Percentiles rank a stretch among this genome's conserved stretches.
These are phyloP conservation scores for Cutaneotrichosporon daszewskae DNA, from an alignment of 1,284 basidiomycete species.

Conservation along the genomic window DNA sequence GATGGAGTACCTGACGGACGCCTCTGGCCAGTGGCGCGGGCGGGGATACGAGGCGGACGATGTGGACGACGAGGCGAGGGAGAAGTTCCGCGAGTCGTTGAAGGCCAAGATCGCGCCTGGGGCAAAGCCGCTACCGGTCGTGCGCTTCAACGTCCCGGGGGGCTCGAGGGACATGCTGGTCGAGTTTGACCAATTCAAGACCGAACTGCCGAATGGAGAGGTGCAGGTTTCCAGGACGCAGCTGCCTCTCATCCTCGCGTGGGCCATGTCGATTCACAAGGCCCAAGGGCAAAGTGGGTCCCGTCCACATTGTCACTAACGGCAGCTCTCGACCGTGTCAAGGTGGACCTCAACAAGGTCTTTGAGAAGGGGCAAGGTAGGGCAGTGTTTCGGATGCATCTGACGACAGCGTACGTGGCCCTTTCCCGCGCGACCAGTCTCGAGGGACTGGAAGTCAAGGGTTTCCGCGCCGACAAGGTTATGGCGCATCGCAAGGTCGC, in stretches of 20 bases:
- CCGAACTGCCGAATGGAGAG: constrained; percentile 75
- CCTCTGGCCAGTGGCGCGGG: constrained; percentile 24
- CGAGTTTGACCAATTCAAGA: constrained; percentile 72
- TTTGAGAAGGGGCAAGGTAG: constrained; percentile 73
- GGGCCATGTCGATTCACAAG: constrained; percentile 95
- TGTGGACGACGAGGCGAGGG: constrained; percentile 42
- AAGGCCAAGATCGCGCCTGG: constrained; percentile 27
- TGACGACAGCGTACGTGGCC: constrained; percentile 77
- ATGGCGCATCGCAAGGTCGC: constrained; percentile 57
- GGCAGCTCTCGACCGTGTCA: constrained; percentile 43
- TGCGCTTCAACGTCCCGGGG: constrained; percentile 64
- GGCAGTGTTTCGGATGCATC: constrained; percentile 1
- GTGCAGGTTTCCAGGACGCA: constrained; percentile 67
- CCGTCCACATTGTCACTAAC: not conserved
- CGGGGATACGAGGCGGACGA: constrained; percentile 15
- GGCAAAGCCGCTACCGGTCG: constrained; percentile 58
- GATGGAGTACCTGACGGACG: constrained; percentile 25
- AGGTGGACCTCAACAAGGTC: constrained; percentile 50
- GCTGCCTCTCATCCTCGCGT: constrained; percentile 77
- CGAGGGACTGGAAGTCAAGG: constrained; percentile 81
- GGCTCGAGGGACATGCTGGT: constrained; percentile 57
- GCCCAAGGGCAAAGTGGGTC: constrained; percentile 72
- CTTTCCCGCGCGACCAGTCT: constrained; percentile 89
- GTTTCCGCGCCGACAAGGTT: constrained; percentile 76
- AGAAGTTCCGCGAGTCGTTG: constrained; percentile 37